Conservation (phyloP, 169 alveolate genomes). For the Toxoplasma gondii region DNA sequence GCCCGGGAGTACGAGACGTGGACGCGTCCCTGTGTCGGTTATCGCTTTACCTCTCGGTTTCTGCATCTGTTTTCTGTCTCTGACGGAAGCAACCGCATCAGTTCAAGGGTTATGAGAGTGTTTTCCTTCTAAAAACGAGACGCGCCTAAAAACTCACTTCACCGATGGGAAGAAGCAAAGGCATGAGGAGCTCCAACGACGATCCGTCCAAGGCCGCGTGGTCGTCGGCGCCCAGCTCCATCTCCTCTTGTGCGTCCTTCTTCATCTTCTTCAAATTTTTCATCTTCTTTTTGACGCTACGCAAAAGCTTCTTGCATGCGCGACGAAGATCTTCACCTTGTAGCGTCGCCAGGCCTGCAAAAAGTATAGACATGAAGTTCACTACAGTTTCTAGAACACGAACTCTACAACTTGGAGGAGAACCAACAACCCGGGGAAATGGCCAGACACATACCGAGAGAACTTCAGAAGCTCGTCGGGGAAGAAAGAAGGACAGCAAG, state of each 20-base stretch:
- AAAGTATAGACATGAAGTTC: not conserved
- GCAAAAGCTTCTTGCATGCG: slow-evolving; percentile 20
- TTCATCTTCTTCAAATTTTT: slow-evolving; percentile 3
- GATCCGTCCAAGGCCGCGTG: too few relatives aligned
- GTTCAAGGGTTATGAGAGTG: too few relatives aligned
- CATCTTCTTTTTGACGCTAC: slow-evolving; percentile 12
- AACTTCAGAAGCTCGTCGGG: not conserved
- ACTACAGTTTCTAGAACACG: too few relatives aligned
- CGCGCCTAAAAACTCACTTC: not conserved
- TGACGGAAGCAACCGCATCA: too few relatives aligned
- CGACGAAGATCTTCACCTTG: slow-evolving; percentile 26
- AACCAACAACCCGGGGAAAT: not conserved
- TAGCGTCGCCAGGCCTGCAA: not conserved
- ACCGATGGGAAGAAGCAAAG: not conserved
- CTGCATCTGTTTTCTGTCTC: too few relatives aligned
- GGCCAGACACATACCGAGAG: not conserved
- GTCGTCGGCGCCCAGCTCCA: too few relatives aligned
- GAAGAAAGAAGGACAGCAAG: not conserved
- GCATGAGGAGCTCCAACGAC: not conserved
- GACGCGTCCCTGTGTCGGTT: too few relatives aligned
- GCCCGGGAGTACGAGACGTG: too few relatives aligned
- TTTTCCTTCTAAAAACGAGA: too few relatives aligned
- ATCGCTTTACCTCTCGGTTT: too few relatives aligned
- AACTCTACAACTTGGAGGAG: not conserved
- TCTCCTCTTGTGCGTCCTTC: not conserved